Conservation (phyloP, 352 stramenopile species). For the Phytophthora citrophthora region DNA sequence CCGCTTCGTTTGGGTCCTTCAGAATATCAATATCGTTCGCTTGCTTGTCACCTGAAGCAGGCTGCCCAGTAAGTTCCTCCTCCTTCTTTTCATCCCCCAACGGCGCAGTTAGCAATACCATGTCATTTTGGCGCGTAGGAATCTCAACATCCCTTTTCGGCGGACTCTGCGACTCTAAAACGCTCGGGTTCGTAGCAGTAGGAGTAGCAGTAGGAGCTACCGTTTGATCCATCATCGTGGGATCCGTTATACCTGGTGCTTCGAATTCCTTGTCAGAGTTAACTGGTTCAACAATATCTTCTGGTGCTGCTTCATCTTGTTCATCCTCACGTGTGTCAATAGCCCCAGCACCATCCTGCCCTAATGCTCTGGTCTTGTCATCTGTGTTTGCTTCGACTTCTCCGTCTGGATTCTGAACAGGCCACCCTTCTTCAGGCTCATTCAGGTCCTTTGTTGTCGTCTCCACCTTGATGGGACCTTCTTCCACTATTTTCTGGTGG, state of each 20-base stretch:
- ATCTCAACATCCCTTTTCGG: conserved; percentile 2
- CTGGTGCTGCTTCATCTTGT: neutral
- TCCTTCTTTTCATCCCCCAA: conserved; percentile 8
- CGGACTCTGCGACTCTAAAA: neutral
- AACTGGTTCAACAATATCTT: neutral
- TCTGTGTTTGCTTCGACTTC: neutral
- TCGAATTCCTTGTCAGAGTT: neutral
- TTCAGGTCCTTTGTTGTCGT: conserved; percentile 11
- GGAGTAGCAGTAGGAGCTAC: neutral
- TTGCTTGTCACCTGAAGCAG: neutral
- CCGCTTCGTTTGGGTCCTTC: conserved; percentile 17
- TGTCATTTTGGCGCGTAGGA: conserved; percentile 13
- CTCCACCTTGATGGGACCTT: conserved; percentile 18
- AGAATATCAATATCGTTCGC: neutral
- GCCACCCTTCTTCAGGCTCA: conserved; percentile 27
- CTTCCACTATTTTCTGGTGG: conserved; percentile 10
- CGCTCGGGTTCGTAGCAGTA: conserved; percentile 1
- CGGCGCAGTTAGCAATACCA: conserved; percentile 2
- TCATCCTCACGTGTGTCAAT: conserved; percentile 10
- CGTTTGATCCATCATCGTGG: neutral
- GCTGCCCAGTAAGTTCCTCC: neutral
- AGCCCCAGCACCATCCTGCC: conserved; percentile 6
- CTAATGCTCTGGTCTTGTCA: conserved; percentile 1
- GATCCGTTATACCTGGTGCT: neutral
- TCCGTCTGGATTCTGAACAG: conserved; percentile 5